These are phyloP conservation scores for Vitis amurensis DNA, from an alignment of 164 flowering plant species.

Conservation along the genomic window DNA sequence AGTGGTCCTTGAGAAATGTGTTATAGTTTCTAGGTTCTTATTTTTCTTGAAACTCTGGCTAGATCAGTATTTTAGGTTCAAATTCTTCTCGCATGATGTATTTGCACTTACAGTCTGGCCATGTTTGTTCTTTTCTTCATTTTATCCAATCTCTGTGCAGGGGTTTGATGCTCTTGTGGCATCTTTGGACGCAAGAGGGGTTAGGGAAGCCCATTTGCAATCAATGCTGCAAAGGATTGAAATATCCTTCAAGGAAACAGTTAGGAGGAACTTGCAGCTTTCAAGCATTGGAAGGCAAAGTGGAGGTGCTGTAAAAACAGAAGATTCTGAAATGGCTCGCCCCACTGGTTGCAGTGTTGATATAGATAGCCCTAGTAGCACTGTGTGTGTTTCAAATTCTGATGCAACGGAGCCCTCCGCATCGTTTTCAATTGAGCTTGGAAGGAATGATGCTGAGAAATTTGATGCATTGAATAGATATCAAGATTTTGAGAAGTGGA, in stretches of 20 bases:
- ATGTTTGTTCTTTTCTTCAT: background rate
- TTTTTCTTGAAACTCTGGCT: background rate
- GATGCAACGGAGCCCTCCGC: slow-evolving; percentile 48
- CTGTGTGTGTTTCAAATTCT: slow-evolving; percentile 27
- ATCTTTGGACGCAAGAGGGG: slow-evolving; percentile 78
- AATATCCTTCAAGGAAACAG: slow-evolving; percentile 56
- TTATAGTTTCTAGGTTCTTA: background rate
- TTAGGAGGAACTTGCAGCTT: slow-evolving; percentile 27
- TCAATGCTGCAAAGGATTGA: slow-evolving; percentile 73
- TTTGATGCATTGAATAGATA: slow-evolving; percentile 49
- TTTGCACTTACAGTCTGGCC: background rate
- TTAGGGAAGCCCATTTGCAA: slow-evolving; percentile 77
- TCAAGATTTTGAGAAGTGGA: slow-evolving; percentile 71
- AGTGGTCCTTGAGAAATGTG: background rate
- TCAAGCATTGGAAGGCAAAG: slow-evolving; percentile 4
- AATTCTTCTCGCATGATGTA: background rate
- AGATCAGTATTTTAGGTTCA: background rate
- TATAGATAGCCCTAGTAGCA: slow-evolving; percentile 50
- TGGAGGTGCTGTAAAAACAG: slow-evolving; percentile 25
- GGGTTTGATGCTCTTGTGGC: slow-evolving; percentile 73
- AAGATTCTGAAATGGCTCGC: slow-evolving; percentile 28
- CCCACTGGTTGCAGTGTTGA: slow-evolving; percentile 25
- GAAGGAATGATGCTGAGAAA: slow-evolving; percentile 48
- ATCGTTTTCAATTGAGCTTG: slow-evolving; percentile 61
- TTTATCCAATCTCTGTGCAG: slow-evolving; percentile 32